Evolutionary conservation across 164 flowering plant genomes (phyloP), one percentile per base, ranked within the genome.

Genomic region (Saururus chinensis): DNA sequence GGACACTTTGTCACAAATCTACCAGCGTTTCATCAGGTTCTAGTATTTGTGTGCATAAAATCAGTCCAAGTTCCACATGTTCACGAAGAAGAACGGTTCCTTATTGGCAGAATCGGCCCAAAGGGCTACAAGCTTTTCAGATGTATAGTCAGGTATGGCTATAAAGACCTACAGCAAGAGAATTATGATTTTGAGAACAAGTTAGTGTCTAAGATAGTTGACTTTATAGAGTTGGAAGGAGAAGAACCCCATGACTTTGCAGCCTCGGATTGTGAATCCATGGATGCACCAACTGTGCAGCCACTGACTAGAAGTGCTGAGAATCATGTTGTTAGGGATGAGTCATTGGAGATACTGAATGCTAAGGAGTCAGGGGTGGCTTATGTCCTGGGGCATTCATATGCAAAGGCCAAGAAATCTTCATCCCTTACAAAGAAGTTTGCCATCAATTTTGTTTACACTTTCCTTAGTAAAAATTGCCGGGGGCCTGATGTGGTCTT

Each of bases 121-220:
- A 77, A 75, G 58, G 84, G 79, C 65, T 74, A 72, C 48, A 60
- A 73, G 30, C 78, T 87, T 81, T 87, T 79, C 66, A 69, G 89
- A 53, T 85, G 95, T 73, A 75, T 85, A 54, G 79, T 85, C 22
- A 68, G 95, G 64, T 85, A 85, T 51, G 92, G 92, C 4, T 86
- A 86, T 85, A 76, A 73, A 70, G 84, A 80, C 61, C 58, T 66
- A 4, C 65, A 65, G 10, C 70, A 61, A 54, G 84, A 80, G 48
- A 65, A 42, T 54, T 69, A 71, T 21, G 49, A 63, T 41, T 78
- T 80, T 56, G 84, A 80, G 62, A 73, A 66, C 59, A 70, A 71
- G 51, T 68, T 80, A 26, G 65, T 78, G 75, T 64, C 76, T 48
- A 72, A 65, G 14, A 69, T 86, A 24, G 35, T 73, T 25, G 68